phyloP scores from a whole-genome alignment of 192 early-diverging fungal species.

The Cetraspora pellucida region DNA sequence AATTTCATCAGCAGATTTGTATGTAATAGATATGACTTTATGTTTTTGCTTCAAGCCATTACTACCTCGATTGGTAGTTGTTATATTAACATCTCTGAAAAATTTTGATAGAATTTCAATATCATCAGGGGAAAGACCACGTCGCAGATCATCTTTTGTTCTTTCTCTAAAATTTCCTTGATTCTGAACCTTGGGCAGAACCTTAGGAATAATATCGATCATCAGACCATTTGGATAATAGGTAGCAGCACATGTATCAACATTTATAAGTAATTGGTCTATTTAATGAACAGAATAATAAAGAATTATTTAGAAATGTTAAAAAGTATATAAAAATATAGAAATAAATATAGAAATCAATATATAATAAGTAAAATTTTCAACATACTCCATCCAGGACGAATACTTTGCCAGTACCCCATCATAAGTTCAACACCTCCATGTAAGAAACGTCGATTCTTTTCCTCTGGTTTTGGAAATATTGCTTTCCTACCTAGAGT shows the following conservation, averaged over 20 bases:
- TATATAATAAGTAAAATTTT: neutral
- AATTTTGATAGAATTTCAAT: constrained; percentile 43
- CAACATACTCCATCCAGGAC: constrained; percentile 64
- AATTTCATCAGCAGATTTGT: constrained; percentile 71
- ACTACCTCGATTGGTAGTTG: constrained; percentile 58
- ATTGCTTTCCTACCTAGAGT: constrained; percentile 6
- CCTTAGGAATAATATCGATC: constrained; percentile 64
- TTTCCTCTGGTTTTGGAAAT: neutral
- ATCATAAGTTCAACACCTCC: constrained; percentile 86
- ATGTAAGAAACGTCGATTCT: constrained; percentile 35
- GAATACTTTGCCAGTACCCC: constrained; percentile 85
- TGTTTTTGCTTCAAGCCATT: constrained; percentile 57
- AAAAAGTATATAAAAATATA: neutral
- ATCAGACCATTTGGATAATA: constrained; percentile 69
- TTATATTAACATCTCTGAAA: constrained; percentile 54
- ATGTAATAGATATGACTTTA: constrained; percentile 65
- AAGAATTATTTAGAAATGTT: neutral
- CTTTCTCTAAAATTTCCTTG: neutral
- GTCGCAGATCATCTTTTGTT: constrained; percentile 46
- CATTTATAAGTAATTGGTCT: constrained; percentile 62
- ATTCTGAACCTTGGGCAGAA: constrained; percentile 55
- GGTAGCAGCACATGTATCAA: constrained; percentile 67
- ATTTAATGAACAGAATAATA: neutral
- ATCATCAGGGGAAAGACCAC: constrained; percentile 39
- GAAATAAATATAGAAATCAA: too few relatives aligned